Evolutionary conservation across 345 rosid genomes (phyloP).

Genomic region (Melaleuca alternifolia): DNA sequence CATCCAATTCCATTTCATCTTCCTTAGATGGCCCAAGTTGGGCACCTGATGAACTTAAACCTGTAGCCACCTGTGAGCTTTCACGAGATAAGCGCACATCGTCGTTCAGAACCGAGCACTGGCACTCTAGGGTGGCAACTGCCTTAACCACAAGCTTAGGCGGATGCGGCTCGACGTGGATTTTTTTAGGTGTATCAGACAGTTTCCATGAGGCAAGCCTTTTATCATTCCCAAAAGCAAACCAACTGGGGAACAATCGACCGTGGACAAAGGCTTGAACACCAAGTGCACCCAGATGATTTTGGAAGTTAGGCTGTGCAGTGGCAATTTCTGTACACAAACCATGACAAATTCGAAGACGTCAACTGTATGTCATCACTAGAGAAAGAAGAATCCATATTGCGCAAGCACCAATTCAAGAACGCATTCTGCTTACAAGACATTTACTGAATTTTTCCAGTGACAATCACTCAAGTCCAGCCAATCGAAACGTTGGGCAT

Average conservation of each 20-base stretch:
- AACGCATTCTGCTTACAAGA: neutral
- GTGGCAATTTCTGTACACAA: conserved; percentile 54
- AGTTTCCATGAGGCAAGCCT: conserved; percentile 24
- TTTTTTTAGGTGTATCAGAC: conserved; percentile 16
- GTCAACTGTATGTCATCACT: neutral
- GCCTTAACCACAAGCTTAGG: conserved; percentile 17
- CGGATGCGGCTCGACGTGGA: conserved; percentile 13
- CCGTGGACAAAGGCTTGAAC: conserved; percentile 25
- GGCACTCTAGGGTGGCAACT: conserved; percentile 36
- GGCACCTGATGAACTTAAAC: conserved; percentile 9
- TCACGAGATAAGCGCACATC: neutral
- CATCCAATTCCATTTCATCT: conserved; percentile 35
- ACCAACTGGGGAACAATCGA: conserved; percentile 35
- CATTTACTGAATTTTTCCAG: conserved; percentile 93
- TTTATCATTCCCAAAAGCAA: conserved; percentile 19
- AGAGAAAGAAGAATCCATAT: neutral
- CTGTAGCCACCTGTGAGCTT: conserved; percentile 11
- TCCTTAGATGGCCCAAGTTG: conserved; percentile 6
- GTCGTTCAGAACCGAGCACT: conserved; percentile 7
- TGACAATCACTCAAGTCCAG: neutral
- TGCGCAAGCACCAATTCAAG: neutral
- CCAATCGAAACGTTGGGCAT: neutral
- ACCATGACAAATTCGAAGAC: neutral
- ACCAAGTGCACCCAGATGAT: conserved; percentile 40
- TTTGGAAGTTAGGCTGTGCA: conserved; percentile 57